phyloP scores from a whole-genome alignment of 305 asterid species.

The Solanum hybrid region DNA sequence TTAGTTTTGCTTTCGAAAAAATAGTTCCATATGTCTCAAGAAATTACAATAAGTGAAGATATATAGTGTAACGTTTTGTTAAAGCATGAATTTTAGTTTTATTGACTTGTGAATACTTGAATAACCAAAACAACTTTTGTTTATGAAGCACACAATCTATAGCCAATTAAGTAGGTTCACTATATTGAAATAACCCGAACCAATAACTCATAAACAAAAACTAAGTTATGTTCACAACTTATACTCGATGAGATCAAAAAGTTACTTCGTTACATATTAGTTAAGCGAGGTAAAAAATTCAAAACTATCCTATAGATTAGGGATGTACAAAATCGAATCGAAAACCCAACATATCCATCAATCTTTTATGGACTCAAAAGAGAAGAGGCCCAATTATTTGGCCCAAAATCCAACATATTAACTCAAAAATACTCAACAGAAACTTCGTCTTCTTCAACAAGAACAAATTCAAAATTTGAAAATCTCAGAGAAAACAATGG shows the following conservation, averaged over 20 bases:
- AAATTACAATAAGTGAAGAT: too few species aligned
- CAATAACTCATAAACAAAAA: not conserved
- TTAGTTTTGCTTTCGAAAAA: too few species aligned
- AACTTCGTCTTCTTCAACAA: not conserved
- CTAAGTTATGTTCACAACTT: not conserved
- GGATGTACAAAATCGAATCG: accelerated
- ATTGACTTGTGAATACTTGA: not conserved
- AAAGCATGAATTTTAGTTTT: too few species aligned
- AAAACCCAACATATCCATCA: not conserved
- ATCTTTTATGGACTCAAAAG: not conserved
- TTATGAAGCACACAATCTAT: not conserved
- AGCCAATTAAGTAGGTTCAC: not conserved
- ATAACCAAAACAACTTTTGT: too few species aligned
- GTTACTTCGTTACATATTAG: not conserved
- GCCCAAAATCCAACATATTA: not conserved
- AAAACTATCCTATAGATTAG: too few species aligned
- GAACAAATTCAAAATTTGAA: slow-evolving; percentile 1
- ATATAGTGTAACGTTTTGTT: not conserved
- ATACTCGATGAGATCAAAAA: not conserved
- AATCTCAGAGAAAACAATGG: slow-evolving; percentile 23
- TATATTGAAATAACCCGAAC: not conserved
- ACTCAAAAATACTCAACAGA: not conserved
- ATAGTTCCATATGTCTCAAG: too few species aligned
- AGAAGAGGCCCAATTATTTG: not conserved
- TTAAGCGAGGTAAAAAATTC: not conserved